These are phyloP conservation scores for Fusarium dimerum DNA, from an alignment of 2,329 filamentous ascomycete genomes.

Conservation along the genomic window DNA sequence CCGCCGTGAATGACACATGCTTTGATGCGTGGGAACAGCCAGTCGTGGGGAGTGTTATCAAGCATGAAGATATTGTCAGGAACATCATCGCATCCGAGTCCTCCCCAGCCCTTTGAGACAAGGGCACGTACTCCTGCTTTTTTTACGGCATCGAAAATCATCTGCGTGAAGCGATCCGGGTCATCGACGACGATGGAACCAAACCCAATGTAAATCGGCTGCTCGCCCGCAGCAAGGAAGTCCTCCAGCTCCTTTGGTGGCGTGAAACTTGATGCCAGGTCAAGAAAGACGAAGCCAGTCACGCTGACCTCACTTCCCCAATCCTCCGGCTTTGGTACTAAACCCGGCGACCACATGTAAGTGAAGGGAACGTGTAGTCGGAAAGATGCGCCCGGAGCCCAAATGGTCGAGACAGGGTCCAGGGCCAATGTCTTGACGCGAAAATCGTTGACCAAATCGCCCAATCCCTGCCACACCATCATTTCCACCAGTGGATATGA, in stretches of 20 bases:
- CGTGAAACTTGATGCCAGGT: constrained; percentile 62
- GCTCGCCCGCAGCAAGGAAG: constrained; percentile 58
- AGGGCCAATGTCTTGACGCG: constrained; percentile 67
- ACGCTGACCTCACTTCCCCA: constrained; percentile 73
- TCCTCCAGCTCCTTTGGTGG: constrained; percentile 56
- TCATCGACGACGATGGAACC: constrained; percentile 77
- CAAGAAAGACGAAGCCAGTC: constrained; percentile 77
- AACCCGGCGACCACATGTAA: constrained; percentile 69
- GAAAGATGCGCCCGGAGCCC: constrained; percentile 74
- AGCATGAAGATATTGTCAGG: constrained; percentile 71
- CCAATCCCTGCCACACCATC: constrained; percentile 89
- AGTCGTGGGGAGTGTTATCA: constrained; percentile 75
- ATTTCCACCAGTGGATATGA: constrained; percentile 79
- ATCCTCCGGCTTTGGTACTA: constrained; percentile 67
- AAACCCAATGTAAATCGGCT: constrained; percentile 74
- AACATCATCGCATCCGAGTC: constrained; percentile 58
- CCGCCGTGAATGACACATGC: constrained; percentile 77
- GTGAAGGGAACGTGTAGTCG: constrained; percentile 74
- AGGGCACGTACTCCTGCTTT: constrained; percentile 68
- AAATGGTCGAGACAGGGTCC: constrained; percentile 73
- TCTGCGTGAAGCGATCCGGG: constrained; percentile 65
- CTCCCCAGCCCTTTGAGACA: constrained; percentile 76
- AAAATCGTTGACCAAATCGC: constrained; percentile 76
- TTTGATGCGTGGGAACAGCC: constrained; percentile 68
- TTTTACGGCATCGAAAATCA: constrained; percentile 70